Evolutionary conservation across 352 stramenopile species (phyloP).

Genomic region (Elongisporangium senticosum): DNA sequence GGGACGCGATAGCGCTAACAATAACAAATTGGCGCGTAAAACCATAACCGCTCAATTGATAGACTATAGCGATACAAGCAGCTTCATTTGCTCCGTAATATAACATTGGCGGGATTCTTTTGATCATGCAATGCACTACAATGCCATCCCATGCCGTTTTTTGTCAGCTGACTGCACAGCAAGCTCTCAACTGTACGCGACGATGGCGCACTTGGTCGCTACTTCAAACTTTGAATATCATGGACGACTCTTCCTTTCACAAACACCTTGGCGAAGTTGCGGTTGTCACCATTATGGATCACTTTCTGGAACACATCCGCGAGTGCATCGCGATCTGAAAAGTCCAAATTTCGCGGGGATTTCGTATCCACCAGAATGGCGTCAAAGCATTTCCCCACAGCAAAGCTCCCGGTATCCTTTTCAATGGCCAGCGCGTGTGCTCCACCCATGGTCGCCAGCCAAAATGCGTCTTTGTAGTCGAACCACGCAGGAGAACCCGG

Average conservation of each 20-base stretch:
- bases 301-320: constrained; percentile 81
- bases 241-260: constrained; percentile 50
- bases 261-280: constrained; percentile 79
- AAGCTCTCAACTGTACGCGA: too few relatives aligned
- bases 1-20: too few relatives aligned
- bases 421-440: constrained; percentile 66
- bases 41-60: too few relatives aligned
- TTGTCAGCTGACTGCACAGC: too few relatives aligned
- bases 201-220: too few relatives aligned
- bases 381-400: constrained; percentile 78
- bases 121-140: too few relatives aligned
- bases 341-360: constrained; percentile 39
- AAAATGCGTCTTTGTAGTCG: constrained; percentile 84
- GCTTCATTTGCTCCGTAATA: too few relatives aligned
- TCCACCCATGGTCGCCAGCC: constrained; percentile 82
- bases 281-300: constrained; percentile 78
- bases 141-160: too few relatives aligned
- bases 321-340: constrained; percentile 30
- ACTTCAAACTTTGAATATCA: background rate
- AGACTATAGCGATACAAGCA: too few relatives aligned
- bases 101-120: too few relatives aligned
- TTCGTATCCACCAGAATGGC: constrained; percentile 70
- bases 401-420: constrained; percentile 73
- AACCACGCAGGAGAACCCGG: constrained; percentile 13
- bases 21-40: too few relatives aligned